These are phyloP conservation scores for Penicillium sp. DNA, from an alignment of 2,329 filamentous ascomycete genomes.

Conservation along the genomic window DNA sequence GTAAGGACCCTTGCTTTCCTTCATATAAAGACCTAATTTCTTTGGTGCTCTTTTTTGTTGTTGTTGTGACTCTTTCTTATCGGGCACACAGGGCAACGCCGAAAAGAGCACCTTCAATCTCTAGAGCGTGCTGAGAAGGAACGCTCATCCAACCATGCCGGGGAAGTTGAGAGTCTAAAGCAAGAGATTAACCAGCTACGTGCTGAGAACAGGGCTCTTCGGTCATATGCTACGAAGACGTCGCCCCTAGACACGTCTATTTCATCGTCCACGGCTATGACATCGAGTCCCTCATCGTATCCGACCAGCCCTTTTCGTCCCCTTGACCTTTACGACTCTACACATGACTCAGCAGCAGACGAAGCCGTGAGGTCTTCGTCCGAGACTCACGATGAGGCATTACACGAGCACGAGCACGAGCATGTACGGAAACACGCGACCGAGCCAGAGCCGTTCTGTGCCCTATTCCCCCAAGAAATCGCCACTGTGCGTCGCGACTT, in stretches of 20 bases:
- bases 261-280: slow-evolving; percentile 13
- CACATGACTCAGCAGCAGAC: neutral
- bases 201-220: slow-evolving; percentile 38
- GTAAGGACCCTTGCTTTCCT: slow-evolving; percentile 21
- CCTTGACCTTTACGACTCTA: slow-evolving; percentile 4
- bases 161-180: slow-evolving; percentile 40
- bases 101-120: slow-evolving; percentile 44
- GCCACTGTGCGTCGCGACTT: slow-evolving; percentile 32
- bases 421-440: neutral
- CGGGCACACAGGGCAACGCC: slow-evolving; percentile 34
- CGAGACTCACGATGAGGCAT: neutral
- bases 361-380: neutral
- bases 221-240: slow-evolving; percentile 25
- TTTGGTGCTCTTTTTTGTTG: slow-evolving; percentile 6
- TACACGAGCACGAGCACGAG: slow-evolving; percentile 2
- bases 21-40: neutral
- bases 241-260: slow-evolving; percentile 23
- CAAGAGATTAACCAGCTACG: slow-evolving; percentile 38
- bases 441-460: slow-evolving; percentile 10
- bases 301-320: slow-evolving; percentile 21
- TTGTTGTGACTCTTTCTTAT: neutral
- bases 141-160: slow-evolving; percentile 35
- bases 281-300: slow-evolving; percentile 13
- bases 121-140: slow-evolving; percentile 42
- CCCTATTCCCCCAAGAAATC: slow-evolving; percentile 33